A percentile compares a stretch with the other conserved stretches of the same genome.
Conservation (phyloP, 495 filamentous ascomycete species). For the Daldinia caldariorum region DNA sequence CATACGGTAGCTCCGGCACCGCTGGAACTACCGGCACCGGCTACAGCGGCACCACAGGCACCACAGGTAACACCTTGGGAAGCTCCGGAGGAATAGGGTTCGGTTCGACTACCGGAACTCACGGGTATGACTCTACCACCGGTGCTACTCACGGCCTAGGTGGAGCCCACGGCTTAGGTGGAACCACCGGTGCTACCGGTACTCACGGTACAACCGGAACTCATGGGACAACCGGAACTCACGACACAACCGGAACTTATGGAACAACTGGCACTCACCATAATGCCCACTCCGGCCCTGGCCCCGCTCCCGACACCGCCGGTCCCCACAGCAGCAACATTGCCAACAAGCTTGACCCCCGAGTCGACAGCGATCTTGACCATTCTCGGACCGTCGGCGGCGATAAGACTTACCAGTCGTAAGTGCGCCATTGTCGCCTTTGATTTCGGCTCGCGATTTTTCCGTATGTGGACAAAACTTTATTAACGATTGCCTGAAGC, state of each 20-base stretch:
- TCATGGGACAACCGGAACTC: conserved; percentile 42
- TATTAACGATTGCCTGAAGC: conserved; percentile 28
- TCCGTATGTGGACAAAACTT: not conserved
- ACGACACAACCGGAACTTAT: conserved; percentile 11
- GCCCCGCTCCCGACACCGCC: conserved; percentile 56
- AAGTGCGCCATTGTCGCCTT: conserved; percentile 45
- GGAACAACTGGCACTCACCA: conserved; percentile 42
- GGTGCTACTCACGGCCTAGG: conserved; percentile 37
- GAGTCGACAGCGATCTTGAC: conserved; percentile 62
- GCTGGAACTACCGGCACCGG: conserved; percentile 33
- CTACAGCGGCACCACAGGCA: conserved; percentile 19
- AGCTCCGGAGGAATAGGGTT: conserved; percentile 10
- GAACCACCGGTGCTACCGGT: conserved; percentile 40
- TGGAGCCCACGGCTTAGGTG: conserved; percentile 44
- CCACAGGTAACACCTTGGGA: conserved; percentile 8
- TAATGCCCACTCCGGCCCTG: conserved; percentile 45
- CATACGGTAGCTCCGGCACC: conserved; percentile 42
- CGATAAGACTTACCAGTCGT: conserved; percentile 60
- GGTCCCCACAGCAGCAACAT: conserved; percentile 64
- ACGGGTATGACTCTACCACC: conserved; percentile 16
- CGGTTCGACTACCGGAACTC: conserved; percentile 29
- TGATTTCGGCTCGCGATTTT: not conserved
- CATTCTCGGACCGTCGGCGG: conserved; percentile 56
- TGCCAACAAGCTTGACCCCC: conserved; percentile 64
- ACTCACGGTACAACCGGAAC: conserved; percentile 38